Evolutionary conservation across 129 eudicot species (phyloP).

Genomic region (Chrysanthemum makinoi): DNA sequence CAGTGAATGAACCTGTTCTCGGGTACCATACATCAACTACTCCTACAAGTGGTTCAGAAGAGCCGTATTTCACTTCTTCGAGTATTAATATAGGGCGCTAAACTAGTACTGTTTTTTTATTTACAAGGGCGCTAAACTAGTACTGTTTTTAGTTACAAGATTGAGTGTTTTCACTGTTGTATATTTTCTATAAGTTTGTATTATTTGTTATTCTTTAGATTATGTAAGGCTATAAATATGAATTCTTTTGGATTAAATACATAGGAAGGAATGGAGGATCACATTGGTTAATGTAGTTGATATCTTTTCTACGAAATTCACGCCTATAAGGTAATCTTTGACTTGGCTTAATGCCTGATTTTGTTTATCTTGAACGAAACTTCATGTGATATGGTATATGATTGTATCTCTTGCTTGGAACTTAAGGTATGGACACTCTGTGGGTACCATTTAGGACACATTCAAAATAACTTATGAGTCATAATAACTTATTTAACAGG

Average conservation of each 20-base stretch:
- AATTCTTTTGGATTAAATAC: not conserved
- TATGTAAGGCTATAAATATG: not conserved
- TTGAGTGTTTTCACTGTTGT: not conserved
- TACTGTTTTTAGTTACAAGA: not conserved
- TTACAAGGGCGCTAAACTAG: not conserved
- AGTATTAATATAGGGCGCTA: conserved; percentile 44
- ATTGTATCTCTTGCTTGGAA: not conserved
- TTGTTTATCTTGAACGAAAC: not conserved
- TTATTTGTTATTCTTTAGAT: not conserved
- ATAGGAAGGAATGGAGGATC: not conserved
- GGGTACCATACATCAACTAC: conserved; percentile 20
- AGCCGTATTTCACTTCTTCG: conserved; percentile 35
- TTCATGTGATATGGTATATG: conserved; percentile 2
- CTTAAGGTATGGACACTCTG: not conserved
- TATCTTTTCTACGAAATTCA: not conserved
- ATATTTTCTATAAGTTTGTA: conserved; percentile 9
- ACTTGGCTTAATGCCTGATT: not conserved
- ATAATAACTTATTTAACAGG: not conserved
- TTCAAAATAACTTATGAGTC: not conserved
- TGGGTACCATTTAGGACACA: not conserved
- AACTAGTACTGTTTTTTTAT: not conserved
- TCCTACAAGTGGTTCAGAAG: conserved; percentile 26
- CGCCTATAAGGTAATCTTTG: not conserved
- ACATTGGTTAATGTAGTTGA: not conserved
- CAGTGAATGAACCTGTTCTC: conserved; percentile 18